These are phyloP conservation scores for Handroanthus guayacan DNA, from an alignment of 257 asterid species.

Conservation along the genomic window DNA sequence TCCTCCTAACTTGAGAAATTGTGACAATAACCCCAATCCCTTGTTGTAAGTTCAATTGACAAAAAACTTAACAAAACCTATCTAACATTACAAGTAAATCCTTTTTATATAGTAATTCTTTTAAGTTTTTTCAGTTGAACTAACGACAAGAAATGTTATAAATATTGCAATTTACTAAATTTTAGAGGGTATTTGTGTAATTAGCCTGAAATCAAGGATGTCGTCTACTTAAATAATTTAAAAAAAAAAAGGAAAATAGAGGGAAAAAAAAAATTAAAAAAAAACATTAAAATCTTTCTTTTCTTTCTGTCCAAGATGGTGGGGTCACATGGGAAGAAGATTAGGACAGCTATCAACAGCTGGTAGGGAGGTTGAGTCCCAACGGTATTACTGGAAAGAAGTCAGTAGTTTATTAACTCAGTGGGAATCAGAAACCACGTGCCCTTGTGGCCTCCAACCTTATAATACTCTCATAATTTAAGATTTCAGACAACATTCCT, in stretches of 20 bases:
- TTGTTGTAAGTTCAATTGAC: too few relatives aligned
- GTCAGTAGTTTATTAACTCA: slow-evolving; percentile 55
- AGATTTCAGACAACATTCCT: slow-evolving; percentile 43
- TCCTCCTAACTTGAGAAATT: too few relatives aligned
- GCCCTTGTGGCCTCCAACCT: slow-evolving; percentile 63
- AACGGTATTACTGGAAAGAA: slow-evolving; percentile 73
- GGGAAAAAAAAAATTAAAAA: background rate
- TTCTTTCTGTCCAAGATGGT: slow-evolving; percentile 43
- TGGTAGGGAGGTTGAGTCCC: slow-evolving; percentile 69
- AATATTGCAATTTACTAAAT: too few relatives aligned
- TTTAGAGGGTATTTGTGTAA: too few relatives aligned
- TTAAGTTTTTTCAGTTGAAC: too few relatives aligned
- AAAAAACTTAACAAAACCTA: too few relatives aligned
- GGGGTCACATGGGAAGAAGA: slow-evolving; percentile 84
- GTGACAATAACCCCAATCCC: too few relatives aligned
- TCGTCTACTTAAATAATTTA: background rate
- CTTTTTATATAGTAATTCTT: too few relatives aligned
- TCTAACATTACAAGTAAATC: too few relatives aligned
- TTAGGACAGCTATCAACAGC: slow-evolving; percentile 94
- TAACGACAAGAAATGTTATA: too few relatives aligned
- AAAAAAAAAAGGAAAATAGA: background rate
- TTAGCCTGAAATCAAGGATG: too few relatives aligned
- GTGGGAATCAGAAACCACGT: slow-evolving; percentile 91
- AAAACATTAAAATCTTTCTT: too few relatives aligned
- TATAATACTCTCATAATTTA: slow-evolving; percentile 34